Base-by-base conservation (phyloP, 352 stramenopile genomes). In the Aphanomyces invadans region DNA sequence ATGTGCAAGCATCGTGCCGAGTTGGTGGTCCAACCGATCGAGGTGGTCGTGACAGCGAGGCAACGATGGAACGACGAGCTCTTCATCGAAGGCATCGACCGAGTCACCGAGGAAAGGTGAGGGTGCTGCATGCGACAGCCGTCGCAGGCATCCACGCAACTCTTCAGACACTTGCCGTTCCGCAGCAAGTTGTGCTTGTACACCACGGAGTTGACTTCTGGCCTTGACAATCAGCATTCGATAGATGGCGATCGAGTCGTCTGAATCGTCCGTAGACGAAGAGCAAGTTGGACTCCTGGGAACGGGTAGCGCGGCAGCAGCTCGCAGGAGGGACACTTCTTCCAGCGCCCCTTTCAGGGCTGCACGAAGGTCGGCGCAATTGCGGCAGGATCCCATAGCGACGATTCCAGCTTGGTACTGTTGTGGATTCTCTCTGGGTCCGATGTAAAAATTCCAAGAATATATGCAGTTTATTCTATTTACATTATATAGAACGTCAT, bases 141-240 rank as follows among this genome's bases (percentile, higher is more conserved):
- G 55, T 49, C 31, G 2, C 3, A 32, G 11, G 29, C 5, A 23
- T 23, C 17, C 36, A 25, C 60, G 60, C 49, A 67, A 44, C 19
- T 67, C 42, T 19, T 31, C 60, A 4, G 60, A 67, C 10, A 67
- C 38, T 1, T 36, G 28, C 10, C 60, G 29, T 28, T 67, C 60
- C n/a, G 60, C 38, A 2, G 28, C 60, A 9, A 67, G 46, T n/a
- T 67, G 60, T 4, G 46, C 49, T 1, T 42, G 49, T 10, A 67
- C 31, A 9, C 21, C 49, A 26, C 42, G 42, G 17, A 67, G 21
- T 57, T 67, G 29, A 33, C 60, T 67, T 10, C 36, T 21, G 4
- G 60, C 60, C 11, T 67, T 59, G 60, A 67, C 49, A 11, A 67
- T 4, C 7, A 51, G 38, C 39, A 67, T 4, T 15, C 49, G 49